Evolutionary conservation across 805 yeast species (phyloP).

Genomic region (Torulaspora quercuum): DNA sequence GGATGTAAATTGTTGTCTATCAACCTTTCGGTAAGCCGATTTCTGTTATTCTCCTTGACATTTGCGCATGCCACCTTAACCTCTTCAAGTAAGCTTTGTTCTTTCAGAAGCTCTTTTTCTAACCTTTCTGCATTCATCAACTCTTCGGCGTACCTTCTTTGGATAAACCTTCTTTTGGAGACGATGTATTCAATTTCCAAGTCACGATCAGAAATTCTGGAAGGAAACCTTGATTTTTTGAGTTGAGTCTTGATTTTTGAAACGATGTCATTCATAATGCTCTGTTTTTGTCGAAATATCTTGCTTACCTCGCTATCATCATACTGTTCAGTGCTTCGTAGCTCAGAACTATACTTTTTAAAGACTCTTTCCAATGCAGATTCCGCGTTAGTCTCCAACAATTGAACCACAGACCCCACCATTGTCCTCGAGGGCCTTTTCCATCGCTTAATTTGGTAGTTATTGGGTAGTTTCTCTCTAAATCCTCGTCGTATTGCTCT

Average conservation of each 20-base stretch:
- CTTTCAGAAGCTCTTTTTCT: constrained; percentile 23
- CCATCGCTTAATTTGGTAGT: constrained; percentile 27
- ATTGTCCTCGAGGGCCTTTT: constrained; percentile 22
- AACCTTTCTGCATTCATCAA: constrained; percentile 25
- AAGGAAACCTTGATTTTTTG: constrained; percentile 27
- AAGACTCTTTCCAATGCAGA: constrained; percentile 26
- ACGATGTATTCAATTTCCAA: constrained; percentile 33
- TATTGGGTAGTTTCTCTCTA: constrained; percentile 20
- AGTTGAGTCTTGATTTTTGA: constrained; percentile 25
- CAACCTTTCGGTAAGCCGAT: constrained; percentile 21
- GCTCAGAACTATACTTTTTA: constrained; percentile 22
- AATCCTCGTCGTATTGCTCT: constrained; percentile 22
- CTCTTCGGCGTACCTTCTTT: constrained; percentile 26
- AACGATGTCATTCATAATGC: constrained; percentile 26
- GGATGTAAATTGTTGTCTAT: constrained; percentile 29
- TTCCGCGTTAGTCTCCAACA: constrained; percentile 28
- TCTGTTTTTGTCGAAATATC: constrained; percentile 21
- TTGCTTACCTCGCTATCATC: constrained; percentile 17
- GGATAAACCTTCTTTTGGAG: constrained; percentile 32
- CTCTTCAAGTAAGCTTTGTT: constrained; percentile 22
- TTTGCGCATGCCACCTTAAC: constrained; percentile 12
- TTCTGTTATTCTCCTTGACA: constrained; percentile 16
- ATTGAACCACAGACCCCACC: constrained; percentile 20
- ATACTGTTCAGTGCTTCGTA: constrained; percentile 16
- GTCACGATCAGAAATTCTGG: constrained; percentile 25